Base-by-base conservation (phyloP, 345 rosid genomes). In the Cardamine chenopodiifolia region DNA sequence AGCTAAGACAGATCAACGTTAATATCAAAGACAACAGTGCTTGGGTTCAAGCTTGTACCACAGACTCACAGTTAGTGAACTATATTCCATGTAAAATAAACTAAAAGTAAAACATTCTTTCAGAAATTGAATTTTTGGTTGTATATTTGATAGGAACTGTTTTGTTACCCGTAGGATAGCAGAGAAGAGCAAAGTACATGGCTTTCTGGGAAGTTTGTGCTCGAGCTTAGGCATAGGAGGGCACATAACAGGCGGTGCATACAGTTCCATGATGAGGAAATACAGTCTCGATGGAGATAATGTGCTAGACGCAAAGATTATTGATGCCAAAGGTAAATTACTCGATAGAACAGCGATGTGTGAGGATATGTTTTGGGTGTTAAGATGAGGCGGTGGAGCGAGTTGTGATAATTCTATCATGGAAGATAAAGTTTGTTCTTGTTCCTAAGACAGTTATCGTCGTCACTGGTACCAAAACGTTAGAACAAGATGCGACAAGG, bases 11-110 rank as follows among this genome's bases (percentile, higher is more conserved):
- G 1, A 50, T 90, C 28, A 68, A 53, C 7, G 75, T 89, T 12
- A 70, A 87, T 57, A 68, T 83, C 0, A 42, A 69, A 10, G 82
- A 74, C 4, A 79, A 76, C 45, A 83, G 56, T 48, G 89, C 90
- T 13, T 90, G 94, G 97, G 79, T 80, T 49, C 86, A 88, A 66
- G 80, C 90, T 5, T 94, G 97, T 1, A 92, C n/a, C n/a, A n/a
- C n/a, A n/a, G n/a, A n/a, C n/a, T 92, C 3, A 88, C 97, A 0
- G 57, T 81, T 19, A 90, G 94, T 8, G 94, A 90, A 44, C 84
- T 84, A 10, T 69, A 76, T 3, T 70, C 70, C 45, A 76, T 66
- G 80, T 76, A 61, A 73, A 1, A 3, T 26, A 14, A 18, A 35
- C 32, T 25, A 32, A 57, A 2, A 23, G 18, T n/a, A 17, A 29